Percentiles rank a stretch among this genome's conserved stretches.
These are phyloP conservation scores for Gossypium lobatum DNA, from an alignment of 441 rosid species.

Conservation along the genomic window DNA sequence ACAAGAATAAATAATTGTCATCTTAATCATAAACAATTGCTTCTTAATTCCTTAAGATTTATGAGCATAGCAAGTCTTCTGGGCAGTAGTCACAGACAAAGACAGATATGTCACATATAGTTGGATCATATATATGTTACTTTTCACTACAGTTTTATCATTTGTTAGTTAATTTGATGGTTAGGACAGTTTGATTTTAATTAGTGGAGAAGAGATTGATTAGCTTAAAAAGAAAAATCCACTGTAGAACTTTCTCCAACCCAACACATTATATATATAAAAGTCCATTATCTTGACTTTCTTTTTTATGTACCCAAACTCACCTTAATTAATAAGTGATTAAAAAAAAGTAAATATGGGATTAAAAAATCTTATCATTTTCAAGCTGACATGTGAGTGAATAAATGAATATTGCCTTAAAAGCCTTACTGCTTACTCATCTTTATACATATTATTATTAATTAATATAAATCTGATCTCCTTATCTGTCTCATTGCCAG, in stretches of 20 bases:
- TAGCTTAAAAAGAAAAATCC: background rate
- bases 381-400: slow-evolving; percentile 21
- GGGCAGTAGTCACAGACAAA: slow-evolving; percentile 14
- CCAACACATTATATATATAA: slow-evolving; percentile 6
- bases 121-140: background rate
- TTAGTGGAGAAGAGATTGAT: background rate
- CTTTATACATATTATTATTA: background rate
- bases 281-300: slow-evolving; percentile 32
- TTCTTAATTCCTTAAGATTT: background rate
- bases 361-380: slow-evolving; percentile 15
- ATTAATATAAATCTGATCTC: background rate
- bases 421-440: background rate
- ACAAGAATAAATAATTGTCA: too few species aligned
- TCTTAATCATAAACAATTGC: too few species aligned
- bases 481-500: background rate
- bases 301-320: background rate
- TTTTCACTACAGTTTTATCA: slow-evolving; percentile 7
- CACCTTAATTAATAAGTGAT: background rate
- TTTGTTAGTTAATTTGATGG: slow-evolving; percentile 20
- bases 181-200: slow-evolving; percentile 18
- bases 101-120: slow-evolving; percentile 17
- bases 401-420: background rate
- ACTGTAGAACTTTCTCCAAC: background rate
- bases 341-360: background rate
- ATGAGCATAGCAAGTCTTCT: background rate